Evolutionary conservation across 108 stramenopile genomes (phyloP), one percentile per base, ranked within the genome.

Genomic region (Ochromonas danica): DNA sequence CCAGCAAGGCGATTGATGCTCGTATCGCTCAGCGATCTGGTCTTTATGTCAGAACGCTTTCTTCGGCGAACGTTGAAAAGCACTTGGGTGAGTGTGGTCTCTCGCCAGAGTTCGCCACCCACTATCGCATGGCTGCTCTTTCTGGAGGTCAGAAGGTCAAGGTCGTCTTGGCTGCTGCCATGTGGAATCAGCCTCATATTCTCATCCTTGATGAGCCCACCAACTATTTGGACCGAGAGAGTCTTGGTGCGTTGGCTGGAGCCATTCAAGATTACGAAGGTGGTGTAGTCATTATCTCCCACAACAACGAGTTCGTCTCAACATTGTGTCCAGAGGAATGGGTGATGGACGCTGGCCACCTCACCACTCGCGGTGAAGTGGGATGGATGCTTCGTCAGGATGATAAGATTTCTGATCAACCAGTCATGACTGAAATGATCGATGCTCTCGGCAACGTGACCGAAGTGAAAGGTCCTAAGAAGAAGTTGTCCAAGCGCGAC

Each of bases 101-200:
- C 77, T 94, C 92, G 28, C 91, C 91, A 79, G 97, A 98, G 85
- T 97, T 98, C 83, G 94, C 95, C 78, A 95, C 96, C 36, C 95
- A 98, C 90, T 95, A 96, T 90, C 95, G 96, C 83, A 96, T 98
- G 92, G 91, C 92, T 71, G 95, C 96, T 51, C 91, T 98, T 42
- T 96, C 95, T 36, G 97, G 97, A 65, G 97, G 97, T 82, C 97
- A 98, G 86, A 98, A 98, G 90, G 97, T 80, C 17, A 61, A 30
- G 25, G 95, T 98, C 70, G 98, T 99, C 61, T 90, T 99, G 60
- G 98, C 96, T 39, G 98, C 98, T 81, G 93, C 95, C 70, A 97
- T 97, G 95, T 99, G 98, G 98, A 96, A 93, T 87, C 94, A 96
- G 82, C 98, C 98, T 25, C 98, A 99, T 86, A 94, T 98, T 77